These are phyloP conservation scores for Graphilbum fragrans DNA, from an alignment of 2,329 filamentous ascomycete species.

Conservation along the genomic window DNA sequence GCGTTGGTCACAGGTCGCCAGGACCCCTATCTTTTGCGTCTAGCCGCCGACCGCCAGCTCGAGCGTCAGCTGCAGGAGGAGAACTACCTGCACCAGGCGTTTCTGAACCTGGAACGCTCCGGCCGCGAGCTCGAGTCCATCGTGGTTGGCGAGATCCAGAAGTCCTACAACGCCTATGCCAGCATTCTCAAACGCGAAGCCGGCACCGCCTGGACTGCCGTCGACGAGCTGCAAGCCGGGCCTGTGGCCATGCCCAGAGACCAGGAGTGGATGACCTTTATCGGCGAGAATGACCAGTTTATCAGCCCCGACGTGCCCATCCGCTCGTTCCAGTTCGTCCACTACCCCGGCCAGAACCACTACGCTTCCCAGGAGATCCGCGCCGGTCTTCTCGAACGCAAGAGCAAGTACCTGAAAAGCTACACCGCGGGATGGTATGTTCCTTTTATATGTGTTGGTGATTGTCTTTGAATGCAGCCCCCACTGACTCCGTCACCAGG, in stretches of 20 bases:
- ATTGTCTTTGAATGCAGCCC: background rate
- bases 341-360: constrained; percentile 84
- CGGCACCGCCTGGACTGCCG: constrained; percentile 63
- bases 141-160: constrained; percentile 94
- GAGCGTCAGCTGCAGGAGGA: constrained; percentile 93
- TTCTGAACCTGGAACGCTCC: constrained; percentile 86
- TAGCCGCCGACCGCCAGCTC: constrained; percentile 79
- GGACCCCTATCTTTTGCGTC: constrained; percentile 78
- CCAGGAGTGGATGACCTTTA: constrained; percentile 77
- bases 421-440: constrained; percentile 88
- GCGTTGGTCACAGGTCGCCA: constrained; percentile 69
- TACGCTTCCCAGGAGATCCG: constrained; percentile 72
- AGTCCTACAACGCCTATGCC: constrained; percentile 89
- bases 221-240: constrained; percentile 71
- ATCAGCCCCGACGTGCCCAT: constrained; percentile 75
- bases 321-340: constrained; percentile 67
- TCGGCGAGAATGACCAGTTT: constrained; percentile 71
- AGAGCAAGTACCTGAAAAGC: constrained; percentile 98
- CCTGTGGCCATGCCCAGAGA: constrained; percentile 92
- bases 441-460: constrained; percentile 2
- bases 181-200: constrained; percentile 86
- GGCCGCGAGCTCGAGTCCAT: constrained; percentile 93
- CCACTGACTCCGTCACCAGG: constrained; percentile 32
- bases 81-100: constrained; percentile 92
- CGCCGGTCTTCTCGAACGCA: constrained; percentile 84